Conservation (phyloP, 441 rosid species). For the Jatropha multifida region DNA sequence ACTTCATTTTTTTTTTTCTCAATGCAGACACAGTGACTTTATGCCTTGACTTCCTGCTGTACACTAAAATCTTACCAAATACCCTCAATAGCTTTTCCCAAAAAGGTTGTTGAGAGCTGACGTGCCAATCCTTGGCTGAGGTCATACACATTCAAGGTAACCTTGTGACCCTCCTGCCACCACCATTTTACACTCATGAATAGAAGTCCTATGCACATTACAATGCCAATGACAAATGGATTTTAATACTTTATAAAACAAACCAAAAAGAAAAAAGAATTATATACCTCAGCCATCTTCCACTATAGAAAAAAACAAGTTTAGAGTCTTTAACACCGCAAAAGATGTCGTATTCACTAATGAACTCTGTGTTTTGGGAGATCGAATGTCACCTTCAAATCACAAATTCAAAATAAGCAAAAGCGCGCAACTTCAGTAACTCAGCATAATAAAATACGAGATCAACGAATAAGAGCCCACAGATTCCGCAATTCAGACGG, state of each 20-base stretch:
- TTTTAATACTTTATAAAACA: background rate
- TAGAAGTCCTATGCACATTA: background rate
- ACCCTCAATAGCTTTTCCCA: constrained; percentile 87
- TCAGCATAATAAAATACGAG: background rate
- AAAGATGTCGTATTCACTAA: constrained; percentile 4
- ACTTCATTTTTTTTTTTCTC: too few relatives aligned
- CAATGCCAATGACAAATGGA: background rate
- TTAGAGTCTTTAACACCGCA: background rate
- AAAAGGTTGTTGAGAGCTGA: constrained; percentile 67
- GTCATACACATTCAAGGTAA: constrained; percentile 77
- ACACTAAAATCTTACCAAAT: constrained; percentile 62
- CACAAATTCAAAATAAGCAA: background rate
- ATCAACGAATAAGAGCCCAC: too few relatives aligned
- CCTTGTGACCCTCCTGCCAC: constrained; percentile 75
- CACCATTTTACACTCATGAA: constrained; percentile 17
- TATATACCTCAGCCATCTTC: constrained; percentile 70
- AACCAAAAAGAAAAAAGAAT: background rate
- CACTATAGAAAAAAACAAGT: background rate
- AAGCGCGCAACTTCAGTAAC: background rate
- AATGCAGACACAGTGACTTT: background rate
- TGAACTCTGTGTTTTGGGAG: background rate
- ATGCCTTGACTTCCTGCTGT: background rate
- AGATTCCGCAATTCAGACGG: too few relatives aligned
- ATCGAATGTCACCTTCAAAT: background rate
- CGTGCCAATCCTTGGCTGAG: constrained; percentile 94